Evolutionary conservation across 2,329 filamentous ascomycete species (phyloP), one percentile per base, ranked within the genome.

Genomic region (Neocucurbitaria cava): DNA sequence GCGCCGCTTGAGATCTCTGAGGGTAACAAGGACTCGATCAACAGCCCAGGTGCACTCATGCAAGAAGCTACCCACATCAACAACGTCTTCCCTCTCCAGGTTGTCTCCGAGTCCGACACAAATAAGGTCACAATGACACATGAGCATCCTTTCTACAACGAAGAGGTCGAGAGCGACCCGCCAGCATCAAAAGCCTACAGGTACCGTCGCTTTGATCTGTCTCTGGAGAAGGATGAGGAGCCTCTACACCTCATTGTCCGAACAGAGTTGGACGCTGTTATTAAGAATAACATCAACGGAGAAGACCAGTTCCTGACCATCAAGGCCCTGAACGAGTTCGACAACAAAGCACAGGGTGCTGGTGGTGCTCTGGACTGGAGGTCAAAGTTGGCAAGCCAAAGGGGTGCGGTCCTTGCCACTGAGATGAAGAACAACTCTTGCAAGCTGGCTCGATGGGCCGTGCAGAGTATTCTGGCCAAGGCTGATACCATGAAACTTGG

Each of bases 351-450:
- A 21, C 93, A 96, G 76, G 95, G 95, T 68, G 91, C 91, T 65
- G 95, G 95, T 66, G 92, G 94, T 62, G 95, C 95, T 50, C 85
- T 99, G 47, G 95, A 99, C 85, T 99, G 95, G 95, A 87, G 95
- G 76, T 89, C 88, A 66, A 99, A 99, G 86, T 86, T 99, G 56
- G 90, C 91, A 62, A 92, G 89, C 69, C 93, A 97, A 82, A 90
- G 95, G 71, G 95, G 95, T 87, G 95, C 95, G 52, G 94, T 99
- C 39, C 90, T 99, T 23, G 95, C 95, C 18, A 99, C 95, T 11
- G 95, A 99, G 83, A 99, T 99, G 95, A 99, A 99, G 91, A 99
- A 99, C 87, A 99, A 99, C 86, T 92, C 88, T 74, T 96, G 92
- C 89, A 99, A 99, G 84, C 88, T 99, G 60, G 95, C 95, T 54